Evolutionary conservation across 768 basidiomycete genomes (phyloP), one percentile per base, ranked within the genome.

Genomic region (Agrocybe praecox): DNA sequence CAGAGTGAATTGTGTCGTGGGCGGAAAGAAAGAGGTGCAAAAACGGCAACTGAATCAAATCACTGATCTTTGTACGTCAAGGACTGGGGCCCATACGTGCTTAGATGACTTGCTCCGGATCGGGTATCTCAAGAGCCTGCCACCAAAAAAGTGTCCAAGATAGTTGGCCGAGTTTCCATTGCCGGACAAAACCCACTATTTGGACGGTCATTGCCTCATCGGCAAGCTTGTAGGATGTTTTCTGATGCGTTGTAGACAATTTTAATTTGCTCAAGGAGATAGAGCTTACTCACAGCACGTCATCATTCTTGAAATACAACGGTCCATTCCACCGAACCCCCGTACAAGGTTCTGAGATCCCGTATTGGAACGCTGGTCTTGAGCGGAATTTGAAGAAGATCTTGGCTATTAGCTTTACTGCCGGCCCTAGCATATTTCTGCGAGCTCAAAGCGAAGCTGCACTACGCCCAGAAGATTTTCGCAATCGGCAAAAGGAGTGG

Each of bases 261-360:
- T 54, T 33, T 42, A 50, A 44, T 40, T 36, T 36, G 21, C 52
- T 4, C 21, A 50, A 54, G 52, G 52, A 53, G 56, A 52, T 57
- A 57, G 24, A 26, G 17, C 40, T 36, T 53, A 49, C 57, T 44
- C 55, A 56, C 49, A 36, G 46, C 34, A 54, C 43, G 48, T 58
- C 52, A 52, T 58, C 40, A 36, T 46, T n/a, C 12, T 40, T 5
- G 12, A 40, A 15, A 6, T 6, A 4, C 14, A 40, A 40, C n/a
- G 36, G 36, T 40, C 12, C n/a, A 15, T 6, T 6, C 36, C 26
- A 4, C 12, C 36, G 36, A 6, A 14, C 36, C 12, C 5, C 36
- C 14, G 36, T 15, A 40, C 36, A n/a, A 40, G 14, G n/a, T 14
- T 40, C 3, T 14, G n/a, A 29, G 9, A 9, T 29, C 5, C 26